phyloP scores from a whole-genome alignment of 2,329 filamentous ascomycete genomes.

The Nigrospora osmanthi region DNA sequence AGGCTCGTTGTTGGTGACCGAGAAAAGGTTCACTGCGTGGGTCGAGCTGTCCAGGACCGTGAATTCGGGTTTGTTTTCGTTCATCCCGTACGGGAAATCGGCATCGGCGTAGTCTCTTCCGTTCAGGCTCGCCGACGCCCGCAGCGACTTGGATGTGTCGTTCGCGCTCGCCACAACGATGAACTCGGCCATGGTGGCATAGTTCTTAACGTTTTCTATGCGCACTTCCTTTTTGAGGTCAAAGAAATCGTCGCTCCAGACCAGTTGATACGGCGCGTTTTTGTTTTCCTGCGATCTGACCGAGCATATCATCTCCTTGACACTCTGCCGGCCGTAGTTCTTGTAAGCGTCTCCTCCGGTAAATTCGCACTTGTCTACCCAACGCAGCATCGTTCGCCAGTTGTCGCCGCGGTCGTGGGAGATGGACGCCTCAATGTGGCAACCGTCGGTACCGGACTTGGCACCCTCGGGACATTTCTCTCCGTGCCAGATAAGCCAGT shows the following conservation, averaged over 20 bases:
- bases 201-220: slow-evolving; percentile 69
- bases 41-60: slow-evolving; percentile 93
- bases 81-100: slow-evolving; percentile 62
- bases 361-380: slow-evolving; percentile 79
- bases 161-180: slow-evolving; percentile 80
- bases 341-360: slow-evolving; percentile 57
- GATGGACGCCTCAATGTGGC: slow-evolving; percentile 67
- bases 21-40: slow-evolving; percentile 89
- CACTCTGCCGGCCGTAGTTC: slow-evolving; percentile 29
- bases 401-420: slow-evolving; percentile 72
- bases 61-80: slow-evolving; percentile 76
- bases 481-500: slow-evolving; percentile 91
- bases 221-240: slow-evolving; percentile 51
- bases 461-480: slow-evolving; percentile 52
- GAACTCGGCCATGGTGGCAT: slow-evolving; percentile 94
- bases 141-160: slow-evolving; percentile 58
- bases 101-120: slow-evolving; percentile 76
- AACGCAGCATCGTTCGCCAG: slow-evolving; percentile 69
- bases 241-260: slow-evolving; percentile 77
- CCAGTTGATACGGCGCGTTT: slow-evolving; percentile 57
- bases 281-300: slow-evolving; percentile 58
- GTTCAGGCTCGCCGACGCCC: slow-evolving; percentile 77
- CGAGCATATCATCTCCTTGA: slow-evolving; percentile 53
- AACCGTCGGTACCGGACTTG: slow-evolving; percentile 34
- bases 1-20: slow-evolving; percentile 62